phyloP scores from a whole-genome alignment of 2,329 filamentous ascomycete species.

The Fusarium nodosum region DNA sequence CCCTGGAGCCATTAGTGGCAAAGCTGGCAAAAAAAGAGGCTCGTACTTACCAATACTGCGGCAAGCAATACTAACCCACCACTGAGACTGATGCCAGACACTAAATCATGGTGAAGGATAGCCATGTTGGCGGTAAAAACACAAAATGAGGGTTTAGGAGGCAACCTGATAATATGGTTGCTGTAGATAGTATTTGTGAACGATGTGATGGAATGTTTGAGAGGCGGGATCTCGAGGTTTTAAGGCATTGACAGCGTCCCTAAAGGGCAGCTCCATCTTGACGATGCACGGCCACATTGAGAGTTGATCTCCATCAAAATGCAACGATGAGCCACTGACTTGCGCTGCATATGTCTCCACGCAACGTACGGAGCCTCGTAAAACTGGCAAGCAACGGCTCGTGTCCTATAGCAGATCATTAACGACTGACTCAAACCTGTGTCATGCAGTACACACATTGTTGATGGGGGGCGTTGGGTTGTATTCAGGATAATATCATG shows the following conservation, averaged over 20 bases:
- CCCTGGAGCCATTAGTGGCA: neutral
- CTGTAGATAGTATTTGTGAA: neutral
- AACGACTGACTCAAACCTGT: neutral
- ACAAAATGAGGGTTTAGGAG: rapidly evolving
- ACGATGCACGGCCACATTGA: neutral
- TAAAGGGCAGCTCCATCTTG: neutral
- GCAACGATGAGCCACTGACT: neutral
- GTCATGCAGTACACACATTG: neutral
- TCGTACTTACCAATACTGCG: neutral
- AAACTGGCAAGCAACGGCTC: neutral
- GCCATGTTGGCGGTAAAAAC: neutral
- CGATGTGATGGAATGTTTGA: rapidly evolving
- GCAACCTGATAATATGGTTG: rapidly evolving
- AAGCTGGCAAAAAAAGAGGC: rapidly evolving
- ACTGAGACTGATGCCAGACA: neutral
- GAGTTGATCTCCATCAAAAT: neutral
- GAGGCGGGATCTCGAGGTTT: neutral
- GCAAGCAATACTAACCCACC: neutral
- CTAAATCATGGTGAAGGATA: neutral
- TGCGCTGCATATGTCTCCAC: neutral
- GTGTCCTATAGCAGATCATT: rapidly evolving
- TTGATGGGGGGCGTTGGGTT: neutral
- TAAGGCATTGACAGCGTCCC: neutral
- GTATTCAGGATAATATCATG: neutral
- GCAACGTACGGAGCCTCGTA: neutral